Conservation (phyloP, 1,139 yeast genomes). For the Saccharomycopsis hybrid region DNA sequence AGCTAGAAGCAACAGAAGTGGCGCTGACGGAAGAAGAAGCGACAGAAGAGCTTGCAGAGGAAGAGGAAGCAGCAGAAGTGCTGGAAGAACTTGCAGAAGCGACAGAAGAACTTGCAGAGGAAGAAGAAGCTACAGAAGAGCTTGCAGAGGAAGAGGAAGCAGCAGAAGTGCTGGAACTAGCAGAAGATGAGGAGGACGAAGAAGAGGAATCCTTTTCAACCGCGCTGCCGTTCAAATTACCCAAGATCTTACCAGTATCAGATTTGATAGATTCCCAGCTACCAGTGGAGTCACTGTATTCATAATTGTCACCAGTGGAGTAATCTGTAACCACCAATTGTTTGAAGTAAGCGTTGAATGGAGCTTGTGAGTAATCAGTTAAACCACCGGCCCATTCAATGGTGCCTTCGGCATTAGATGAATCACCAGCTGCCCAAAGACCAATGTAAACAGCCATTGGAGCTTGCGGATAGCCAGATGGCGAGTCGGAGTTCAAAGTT, state of each 20-base stretch:
- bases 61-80: slow-evolving; percentile 20
- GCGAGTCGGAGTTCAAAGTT: slow-evolving; percentile 42
- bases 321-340: slow-evolving; percentile 64
- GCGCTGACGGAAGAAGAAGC: slow-evolving; percentile 4
- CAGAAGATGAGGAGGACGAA: slow-evolving; percentile 10
- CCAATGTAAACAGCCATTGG: slow-evolving; percentile 66
- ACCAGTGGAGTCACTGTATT: slow-evolving; percentile 51
- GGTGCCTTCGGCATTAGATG: slow-evolving; percentile 59
- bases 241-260: slow-evolving; percentile 52
- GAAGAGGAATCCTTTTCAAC: slow-evolving; percentile 28
- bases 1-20: background rate
- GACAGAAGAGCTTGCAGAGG: slow-evolving; percentile 5
- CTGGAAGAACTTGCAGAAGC: slow-evolving; percentile 19
- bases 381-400: slow-evolving; percentile 81
- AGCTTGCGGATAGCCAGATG: slow-evolving; percentile 68
- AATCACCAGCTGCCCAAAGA: slow-evolving; percentile 79
- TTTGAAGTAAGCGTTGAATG: slow-evolving; percentile 63
- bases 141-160: slow-evolving; percentile 21
- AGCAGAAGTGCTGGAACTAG: slow-evolving; percentile 19
- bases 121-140: slow-evolving; percentile 16
- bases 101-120: slow-evolving; percentile 1
- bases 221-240: slow-evolving; percentile 35
- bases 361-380: slow-evolving; percentile 60
- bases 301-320: slow-evolving; percentile 67
- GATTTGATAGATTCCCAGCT: slow-evolving; percentile 58